These are phyloP conservation scores for Phytophthora rubi DNA, from an alignment of 352 stramenopile genomes.

Conservation along the genomic window DNA sequence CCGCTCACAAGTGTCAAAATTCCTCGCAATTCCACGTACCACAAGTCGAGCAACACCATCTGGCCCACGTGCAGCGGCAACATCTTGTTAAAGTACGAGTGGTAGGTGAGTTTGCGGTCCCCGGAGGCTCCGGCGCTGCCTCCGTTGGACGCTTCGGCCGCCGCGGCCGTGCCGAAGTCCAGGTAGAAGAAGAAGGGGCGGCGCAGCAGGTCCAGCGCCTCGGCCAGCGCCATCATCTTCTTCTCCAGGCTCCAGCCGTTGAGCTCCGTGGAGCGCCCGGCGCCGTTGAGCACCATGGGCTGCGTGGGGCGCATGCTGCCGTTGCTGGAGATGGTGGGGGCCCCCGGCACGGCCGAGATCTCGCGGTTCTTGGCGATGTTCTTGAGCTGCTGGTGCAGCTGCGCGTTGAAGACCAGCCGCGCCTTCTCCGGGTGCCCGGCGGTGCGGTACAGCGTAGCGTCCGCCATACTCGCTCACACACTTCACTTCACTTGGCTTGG, in stretches of 20 bases:
- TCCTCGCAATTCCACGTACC: slow-evolving; percentile 37
- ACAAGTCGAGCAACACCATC: slow-evolving; percentile 75
- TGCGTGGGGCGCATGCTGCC: slow-evolving; percentile 45
- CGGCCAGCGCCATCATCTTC: slow-evolving; percentile 71
- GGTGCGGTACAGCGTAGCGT: slow-evolving; percentile 55
- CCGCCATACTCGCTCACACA: slow-evolving; percentile 27
- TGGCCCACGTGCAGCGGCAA: slow-evolving; percentile 72
- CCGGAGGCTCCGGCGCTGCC: slow-evolving; percentile 31
- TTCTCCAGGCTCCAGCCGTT: slow-evolving; percentile 85
- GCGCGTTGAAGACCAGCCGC: slow-evolving; percentile 73
- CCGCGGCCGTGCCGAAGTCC: slow-evolving; percentile 57
- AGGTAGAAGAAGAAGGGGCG: slow-evolving; percentile 80
- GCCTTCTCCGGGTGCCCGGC: slow-evolving; percentile 57
- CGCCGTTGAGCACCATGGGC: slow-evolving; percentile 44
- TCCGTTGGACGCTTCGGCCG: slow-evolving; percentile 32
- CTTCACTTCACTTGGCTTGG: background rate
- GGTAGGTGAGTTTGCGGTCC: slow-evolving; percentile 59
- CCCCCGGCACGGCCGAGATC: slow-evolving; percentile 38
- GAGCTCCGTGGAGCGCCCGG: slow-evolving; percentile 52
- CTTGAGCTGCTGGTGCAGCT: slow-evolving; percentile 77
- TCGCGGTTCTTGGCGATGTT: slow-evolving; percentile 70
- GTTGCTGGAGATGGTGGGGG: slow-evolving; percentile 52
- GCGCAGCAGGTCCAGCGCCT: slow-evolving; percentile 68
- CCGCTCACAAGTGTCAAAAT: background rate
- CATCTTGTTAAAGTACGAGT: slow-evolving; percentile 80